Evolutionary conservation across 2,329 filamentous ascomycete species (phyloP).

Genomic region (Zasmidium citrigriseum): DNA sequence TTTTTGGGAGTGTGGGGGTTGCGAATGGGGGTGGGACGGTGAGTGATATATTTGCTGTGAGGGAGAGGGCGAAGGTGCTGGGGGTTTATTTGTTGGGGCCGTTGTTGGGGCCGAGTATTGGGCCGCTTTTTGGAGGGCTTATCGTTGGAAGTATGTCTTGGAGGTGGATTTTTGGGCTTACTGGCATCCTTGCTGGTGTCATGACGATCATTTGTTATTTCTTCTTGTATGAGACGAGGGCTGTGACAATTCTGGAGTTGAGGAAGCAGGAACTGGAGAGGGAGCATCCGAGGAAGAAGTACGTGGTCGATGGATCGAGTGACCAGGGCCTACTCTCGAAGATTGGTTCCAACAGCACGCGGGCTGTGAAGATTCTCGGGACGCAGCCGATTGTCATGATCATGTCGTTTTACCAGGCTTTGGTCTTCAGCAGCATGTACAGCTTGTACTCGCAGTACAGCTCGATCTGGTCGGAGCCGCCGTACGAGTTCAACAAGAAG

Average conservation of each 20-base stretch:
- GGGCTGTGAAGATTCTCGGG: slow-evolving; percentile 43
- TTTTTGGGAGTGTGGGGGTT: slow-evolving; percentile 52
- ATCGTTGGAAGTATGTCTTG: slow-evolving; percentile 46
- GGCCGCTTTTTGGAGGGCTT: slow-evolving; percentile 44
- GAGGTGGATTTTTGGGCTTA: slow-evolving; percentile 50
- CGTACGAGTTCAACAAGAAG: slow-evolving; percentile 45
- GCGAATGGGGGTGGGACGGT: slow-evolving; percentile 54
- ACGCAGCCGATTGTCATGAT: slow-evolving; percentile 46
- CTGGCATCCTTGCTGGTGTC: slow-evolving; percentile 40
- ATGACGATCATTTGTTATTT: slow-evolving; percentile 44
- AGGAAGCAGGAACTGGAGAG: slow-evolving; percentile 37
- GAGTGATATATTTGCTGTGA: slow-evolving; percentile 50
- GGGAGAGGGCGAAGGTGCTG: slow-evolving; percentile 46
- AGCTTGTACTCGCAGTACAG: slow-evolving; percentile 41
- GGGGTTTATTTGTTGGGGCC: slow-evolving; percentile 46
- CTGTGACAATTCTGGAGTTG: slow-evolving; percentile 39
- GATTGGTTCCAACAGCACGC: slow-evolving; percentile 38
- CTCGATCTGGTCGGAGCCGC: slow-evolving; percentile 20
- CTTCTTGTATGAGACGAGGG: slow-evolving; percentile 45
- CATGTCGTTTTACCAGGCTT: slow-evolving; percentile 48
- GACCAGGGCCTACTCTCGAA: slow-evolving; percentile 37
- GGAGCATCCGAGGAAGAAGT: slow-evolving; percentile 37
- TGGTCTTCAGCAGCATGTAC: slow-evolving; percentile 48
- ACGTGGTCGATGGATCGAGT: slow-evolving; percentile 44
- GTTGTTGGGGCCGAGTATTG: slow-evolving; percentile 40